phyloP scores from a whole-genome alignment of 2,329 filamentous ascomycete genomes.

The Aspergillus bombycis region DNA sequence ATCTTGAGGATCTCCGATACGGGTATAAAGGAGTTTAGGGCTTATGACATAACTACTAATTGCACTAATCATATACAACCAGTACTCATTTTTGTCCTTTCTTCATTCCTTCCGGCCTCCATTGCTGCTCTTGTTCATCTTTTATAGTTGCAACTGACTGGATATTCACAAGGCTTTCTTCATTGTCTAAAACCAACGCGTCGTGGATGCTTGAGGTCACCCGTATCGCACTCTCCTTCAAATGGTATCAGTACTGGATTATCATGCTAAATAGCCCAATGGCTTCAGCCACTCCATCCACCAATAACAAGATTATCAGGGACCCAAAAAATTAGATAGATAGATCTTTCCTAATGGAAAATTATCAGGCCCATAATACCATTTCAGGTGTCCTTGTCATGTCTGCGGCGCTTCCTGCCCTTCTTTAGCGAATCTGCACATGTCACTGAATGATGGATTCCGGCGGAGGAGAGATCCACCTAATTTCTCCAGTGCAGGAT shows the following conservation, averaged over 20 bases:
- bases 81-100: background rate
- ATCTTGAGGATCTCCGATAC: constrained; percentile 44
- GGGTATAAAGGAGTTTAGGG: constrained; percentile 45
- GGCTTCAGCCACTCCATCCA: background rate
- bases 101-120: background rate
- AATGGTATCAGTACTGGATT: background rate
- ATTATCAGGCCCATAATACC: background rate
- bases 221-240: background rate
- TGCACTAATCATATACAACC: background rate
- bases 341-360: background rate
- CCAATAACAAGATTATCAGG: background rate
- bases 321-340: background rate
- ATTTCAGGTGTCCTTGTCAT: background rate
- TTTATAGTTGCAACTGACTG: background rate
- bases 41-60: background rate
- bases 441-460: constrained; percentile 8
- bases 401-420: background rate
- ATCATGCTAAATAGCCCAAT: background rate
- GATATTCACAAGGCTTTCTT: background rate
- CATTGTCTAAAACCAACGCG: background rate
- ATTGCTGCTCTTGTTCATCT: background rate
- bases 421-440: background rate
- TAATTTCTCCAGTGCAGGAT: constrained; percentile 42
- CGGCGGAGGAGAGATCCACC: constrained; percentile 18
- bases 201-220: background rate